Evolutionary conservation across 306 rosid species (phyloP).

Genomic region (Cotoneaster glaucophyllus): DNA sequence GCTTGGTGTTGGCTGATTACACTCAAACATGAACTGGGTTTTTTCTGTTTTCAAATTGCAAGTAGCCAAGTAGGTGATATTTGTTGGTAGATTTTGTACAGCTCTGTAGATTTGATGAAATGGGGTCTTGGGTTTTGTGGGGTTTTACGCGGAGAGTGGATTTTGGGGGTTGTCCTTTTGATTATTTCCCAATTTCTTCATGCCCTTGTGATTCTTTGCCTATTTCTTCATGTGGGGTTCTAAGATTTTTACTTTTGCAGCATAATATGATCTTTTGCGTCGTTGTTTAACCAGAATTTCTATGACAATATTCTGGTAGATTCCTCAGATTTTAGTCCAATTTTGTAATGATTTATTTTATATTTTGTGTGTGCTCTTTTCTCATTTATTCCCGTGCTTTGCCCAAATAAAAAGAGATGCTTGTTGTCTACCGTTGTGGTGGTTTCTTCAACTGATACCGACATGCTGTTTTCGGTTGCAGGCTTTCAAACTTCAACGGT

Average conservation of each 20-base stretch:
- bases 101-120: conserved; percentile 20
- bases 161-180: conserved; percentile 51
- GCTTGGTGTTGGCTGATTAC: conserved; percentile 15
- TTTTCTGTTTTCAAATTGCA: not conserved
- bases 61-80: conserved; percentile 12
- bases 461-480: conserved; percentile 98
- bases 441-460: conserved; percentile 81
- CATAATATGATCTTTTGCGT: conserved; percentile 47
- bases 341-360: conserved; percentile 30
- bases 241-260: conserved; percentile 26
- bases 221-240: conserved; percentile 44
- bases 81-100: conserved; percentile 15
- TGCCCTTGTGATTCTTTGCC: conserved; percentile 39
- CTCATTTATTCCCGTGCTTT: conserved; percentile 55
- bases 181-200: conserved; percentile 33
- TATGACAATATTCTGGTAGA: conserved; percentile 58
- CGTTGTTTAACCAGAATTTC: conserved; percentile 53
- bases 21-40: conserved; percentile 20
- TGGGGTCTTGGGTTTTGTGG: conserved; percentile 59
- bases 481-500: conserved; percentile 63
- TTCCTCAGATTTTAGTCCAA: conserved; percentile 59
- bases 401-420: conserved; percentile 59
- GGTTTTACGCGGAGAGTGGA: conserved; percentile 79
- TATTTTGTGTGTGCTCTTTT: conserved; percentile 33
- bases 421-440: conserved; percentile 90